Base-by-base conservation (phyloP, 768 basidiomycete genomes). In the Boletus rufocinnamomeus region DNA sequence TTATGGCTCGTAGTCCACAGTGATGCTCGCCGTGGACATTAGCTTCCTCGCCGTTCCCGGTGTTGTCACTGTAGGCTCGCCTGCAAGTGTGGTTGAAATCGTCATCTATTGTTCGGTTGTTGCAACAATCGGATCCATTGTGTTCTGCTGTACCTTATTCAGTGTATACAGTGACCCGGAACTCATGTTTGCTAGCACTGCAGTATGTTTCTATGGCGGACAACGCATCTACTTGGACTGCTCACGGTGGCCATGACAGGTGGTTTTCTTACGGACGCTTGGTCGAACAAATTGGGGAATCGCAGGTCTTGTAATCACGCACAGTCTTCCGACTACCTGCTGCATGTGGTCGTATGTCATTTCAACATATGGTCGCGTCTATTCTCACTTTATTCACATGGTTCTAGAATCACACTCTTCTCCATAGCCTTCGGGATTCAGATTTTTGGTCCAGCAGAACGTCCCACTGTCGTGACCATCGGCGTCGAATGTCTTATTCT, bases 291-390 rank as follows among this genome's bases (percentile, higher is more conserved):
- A 25, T 37, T 41, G 10, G 64, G 59, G 59, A 4, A 54, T 64
- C 46, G 32, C 50, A 1, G 45, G 53, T 6, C 49, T 65, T 40
- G 56, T 64, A 5, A 62, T 66, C 28, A 61, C 56, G 10, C 63
- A 65, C 28, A 53, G 64, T 40, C 60, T 66, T 10, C 64, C 64
- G 0, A 43, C 55, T 4, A 60, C 64, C 7, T 52, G 44, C 6
- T 56, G 63, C 23, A 30, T 58, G 37, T 66, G 63, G 60, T 63
- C 64, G 64, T 66, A 52, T 11, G 60, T 62, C 37, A 11, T 40
- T 48, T 6, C 1, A 13, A 4, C 2, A 14, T 21, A 6, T 6
- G 11, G 8, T 28, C 6, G n/a, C 14, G 10, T 58, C 6, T 14
- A 17, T 28, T 21, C 25, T 46, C 10, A 21, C 25, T 7, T 37